phyloP scores from a whole-genome alignment of 2,329 filamentous ascomycete species.

The Diplodia sapinea region DNA sequence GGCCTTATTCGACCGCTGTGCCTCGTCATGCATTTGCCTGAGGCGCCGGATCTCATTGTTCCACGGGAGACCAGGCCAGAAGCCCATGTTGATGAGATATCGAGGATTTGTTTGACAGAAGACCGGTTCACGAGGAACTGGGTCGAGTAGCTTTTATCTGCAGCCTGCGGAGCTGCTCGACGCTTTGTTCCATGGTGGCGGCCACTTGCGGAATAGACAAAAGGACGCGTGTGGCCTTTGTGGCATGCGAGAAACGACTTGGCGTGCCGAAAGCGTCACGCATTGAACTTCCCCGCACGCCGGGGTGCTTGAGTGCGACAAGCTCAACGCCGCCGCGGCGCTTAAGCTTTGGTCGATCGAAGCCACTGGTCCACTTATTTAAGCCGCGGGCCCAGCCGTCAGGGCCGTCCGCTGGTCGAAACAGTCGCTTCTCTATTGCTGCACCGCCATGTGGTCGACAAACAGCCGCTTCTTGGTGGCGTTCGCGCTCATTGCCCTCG shows the following conservation, averaged over 20 bases:
- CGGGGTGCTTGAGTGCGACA: constrained; percentile 3
- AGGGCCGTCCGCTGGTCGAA: too few species aligned
- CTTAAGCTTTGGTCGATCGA: constrained; percentile 3
- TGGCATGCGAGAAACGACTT: not conserved
- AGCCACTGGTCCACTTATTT: not conserved
- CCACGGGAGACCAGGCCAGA: constrained; percentile 2
- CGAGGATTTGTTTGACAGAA: not conserved
- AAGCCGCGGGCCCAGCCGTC: not conserved
- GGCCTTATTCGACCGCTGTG: not conserved
- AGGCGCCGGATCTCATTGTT: not conserved
- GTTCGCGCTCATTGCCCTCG: not conserved
- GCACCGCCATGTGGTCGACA: constrained; percentile 2
- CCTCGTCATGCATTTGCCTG: not conserved
- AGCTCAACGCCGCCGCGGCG: constrained; percentile 20
- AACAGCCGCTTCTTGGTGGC: not conserved
- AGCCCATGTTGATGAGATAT: not conserved
- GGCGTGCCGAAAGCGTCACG: not conserved
- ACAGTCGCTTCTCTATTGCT: not conserved
- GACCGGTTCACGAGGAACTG: too few species aligned
- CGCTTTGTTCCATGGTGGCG: not conserved
- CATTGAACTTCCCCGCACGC: constrained; percentile 13
- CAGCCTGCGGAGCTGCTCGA: not conserved
- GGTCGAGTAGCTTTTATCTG: not conserved
- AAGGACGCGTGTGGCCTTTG: not conserved
- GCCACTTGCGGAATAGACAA: not conserved